phyloP scores from a whole-genome alignment of 306 rosid genomes.

The Alnus glutinosa region DNA sequence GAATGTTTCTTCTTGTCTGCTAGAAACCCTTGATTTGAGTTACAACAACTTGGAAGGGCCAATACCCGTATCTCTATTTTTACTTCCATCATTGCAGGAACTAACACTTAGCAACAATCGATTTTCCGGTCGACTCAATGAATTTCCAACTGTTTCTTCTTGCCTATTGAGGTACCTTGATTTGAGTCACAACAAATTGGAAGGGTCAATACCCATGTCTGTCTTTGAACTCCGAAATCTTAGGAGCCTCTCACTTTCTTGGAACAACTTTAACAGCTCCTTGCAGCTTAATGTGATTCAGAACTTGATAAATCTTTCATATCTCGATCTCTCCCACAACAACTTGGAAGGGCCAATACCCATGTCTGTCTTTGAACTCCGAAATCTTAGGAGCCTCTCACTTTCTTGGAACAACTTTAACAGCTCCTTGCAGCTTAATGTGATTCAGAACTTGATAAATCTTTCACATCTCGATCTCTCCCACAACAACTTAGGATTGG shows the following conservation, averaged over 20 bases:
- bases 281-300: neutral
- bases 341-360: no score
- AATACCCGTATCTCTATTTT: conserved; percentile 24
- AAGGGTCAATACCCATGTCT: neutral
- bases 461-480: no score
- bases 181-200: conserved; percentile 8
- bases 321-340: conserved; percentile 2
- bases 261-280: neutral
- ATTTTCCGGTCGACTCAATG: conserved; percentile 26
- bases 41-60: conserved; percentile 11
- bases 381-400: no score
- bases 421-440: no score
- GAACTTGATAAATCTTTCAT: neutral
- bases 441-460: no score
- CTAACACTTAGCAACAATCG: conserved; percentile 22
- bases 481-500: neutral
- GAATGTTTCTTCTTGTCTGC: neutral
- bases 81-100: conserved; percentile 16
- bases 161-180: neutral
- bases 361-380: no score
- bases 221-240: neutral
- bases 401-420: no score
- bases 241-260: neutral
- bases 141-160: conserved; percentile 10
- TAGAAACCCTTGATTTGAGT: neutral